Percentiles rank a stretch among this genome's conserved stretches.
Conservation (phyloP, 345 rosid species). For the Turritis glabra region DNA sequence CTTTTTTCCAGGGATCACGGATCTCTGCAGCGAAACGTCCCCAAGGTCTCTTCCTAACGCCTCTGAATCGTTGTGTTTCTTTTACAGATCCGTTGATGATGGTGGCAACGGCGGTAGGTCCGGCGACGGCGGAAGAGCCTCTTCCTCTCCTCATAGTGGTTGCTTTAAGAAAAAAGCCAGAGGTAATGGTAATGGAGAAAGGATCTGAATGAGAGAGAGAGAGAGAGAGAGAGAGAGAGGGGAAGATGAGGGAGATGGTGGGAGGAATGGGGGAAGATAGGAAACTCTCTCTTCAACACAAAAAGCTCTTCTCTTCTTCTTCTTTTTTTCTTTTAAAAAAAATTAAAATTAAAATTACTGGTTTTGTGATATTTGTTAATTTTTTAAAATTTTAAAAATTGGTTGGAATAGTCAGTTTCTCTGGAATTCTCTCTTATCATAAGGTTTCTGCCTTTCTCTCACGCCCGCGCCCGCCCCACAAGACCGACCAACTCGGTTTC, state of each 20-base stretch:
- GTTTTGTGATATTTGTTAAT: neutral
- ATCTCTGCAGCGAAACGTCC: conserved; percentile 93
- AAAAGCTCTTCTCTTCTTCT: neutral
- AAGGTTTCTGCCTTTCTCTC: conserved; percentile 2
- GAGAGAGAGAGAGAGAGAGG: neutral
- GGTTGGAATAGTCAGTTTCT: conserved; percentile 13
- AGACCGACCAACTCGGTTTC: conserved; percentile 39
- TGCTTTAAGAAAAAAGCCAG: neutral
- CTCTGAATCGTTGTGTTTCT: conserved; percentile 63
- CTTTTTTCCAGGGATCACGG: conserved; percentile 82
- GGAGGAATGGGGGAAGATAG: neutral
- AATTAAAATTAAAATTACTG: neutral
- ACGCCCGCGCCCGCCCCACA: conserved; percentile 29
- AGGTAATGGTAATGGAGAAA: conserved; percentile 12
- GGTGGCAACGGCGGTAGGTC: conserved; percentile 4
- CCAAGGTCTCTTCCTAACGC: conserved; percentile 87
- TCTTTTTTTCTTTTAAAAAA: neutral
- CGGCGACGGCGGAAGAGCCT: conserved; percentile 27
- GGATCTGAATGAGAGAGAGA: neutral
- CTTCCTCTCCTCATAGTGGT: conserved; percentile 32
- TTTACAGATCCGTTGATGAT: conserved; percentile 18
- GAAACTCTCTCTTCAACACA: conserved; percentile 21
- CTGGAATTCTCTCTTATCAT: too few species aligned
- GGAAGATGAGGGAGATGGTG: conserved; percentile 10
- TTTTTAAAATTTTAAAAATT: neutral